These are phyloP conservation scores for Euphrasia arctica DNA, from an alignment of 305 asterid genomes.

Conservation along the genomic window DNA sequence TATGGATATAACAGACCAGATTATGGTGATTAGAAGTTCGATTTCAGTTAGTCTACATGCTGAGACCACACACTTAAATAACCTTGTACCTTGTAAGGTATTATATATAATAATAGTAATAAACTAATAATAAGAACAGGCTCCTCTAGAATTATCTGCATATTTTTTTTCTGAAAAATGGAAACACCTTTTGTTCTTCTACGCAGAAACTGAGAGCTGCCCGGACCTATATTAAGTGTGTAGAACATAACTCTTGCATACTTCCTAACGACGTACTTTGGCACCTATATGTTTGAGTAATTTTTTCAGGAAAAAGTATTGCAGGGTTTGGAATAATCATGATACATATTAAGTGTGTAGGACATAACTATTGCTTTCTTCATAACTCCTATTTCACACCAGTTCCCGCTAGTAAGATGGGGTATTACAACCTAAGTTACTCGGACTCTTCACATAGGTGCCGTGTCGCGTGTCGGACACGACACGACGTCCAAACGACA, in stretches of 20 bases:
- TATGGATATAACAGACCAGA: neutral
- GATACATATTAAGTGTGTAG: conserved; percentile 26
- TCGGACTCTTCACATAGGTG: too few relatives aligned
- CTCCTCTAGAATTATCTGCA: neutral
- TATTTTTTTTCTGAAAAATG: neutral
- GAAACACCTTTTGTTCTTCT: too few relatives aligned
- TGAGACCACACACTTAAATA: neutral
- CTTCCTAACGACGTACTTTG: too few relatives aligned
- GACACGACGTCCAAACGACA: too few relatives aligned
- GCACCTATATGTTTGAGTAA: neutral
- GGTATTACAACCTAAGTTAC: neutral
- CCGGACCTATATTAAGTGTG: too few relatives aligned
- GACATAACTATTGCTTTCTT: neutral
- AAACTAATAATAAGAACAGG: neutral
- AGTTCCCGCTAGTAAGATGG: neutral
- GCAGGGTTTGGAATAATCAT: neutral
- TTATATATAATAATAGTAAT: neutral
- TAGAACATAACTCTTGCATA: too few relatives aligned
- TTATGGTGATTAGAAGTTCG: neutral
- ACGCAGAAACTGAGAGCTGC: too few relatives aligned
- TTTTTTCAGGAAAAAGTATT: neutral
- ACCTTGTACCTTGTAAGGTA: too few relatives aligned
- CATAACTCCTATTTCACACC: neutral
- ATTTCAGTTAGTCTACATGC: neutral
- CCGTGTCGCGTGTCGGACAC: too few relatives aligned